Base-by-base conservation (phyloP, 176 grass and related monocot genomes). In the Triticum urartu region DNA sequence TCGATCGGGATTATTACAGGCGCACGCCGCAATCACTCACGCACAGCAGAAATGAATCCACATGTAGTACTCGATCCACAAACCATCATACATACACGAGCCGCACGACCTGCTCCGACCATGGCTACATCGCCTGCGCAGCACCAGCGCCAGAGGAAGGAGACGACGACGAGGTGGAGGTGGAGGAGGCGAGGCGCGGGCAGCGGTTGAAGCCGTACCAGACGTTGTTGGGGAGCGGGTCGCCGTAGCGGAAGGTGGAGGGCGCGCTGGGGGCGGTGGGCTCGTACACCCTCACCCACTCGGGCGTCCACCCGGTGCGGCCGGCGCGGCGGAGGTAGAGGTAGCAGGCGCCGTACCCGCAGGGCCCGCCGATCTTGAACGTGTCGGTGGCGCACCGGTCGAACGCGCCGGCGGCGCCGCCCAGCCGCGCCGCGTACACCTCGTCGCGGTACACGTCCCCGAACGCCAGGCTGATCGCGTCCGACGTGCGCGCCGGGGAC, bases 281-380 rank as follows among this genome's bases (percentile, higher is more conserved):
- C 86, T 95, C 90, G 50, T 92, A 98, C 36, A 95, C 89, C 78
- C 91, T 45, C 9, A 98, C 82, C 86, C 91, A 95, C 24, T 93
- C 81, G 1, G 96, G 96, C 64, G 81, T 87, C 93, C 93, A 98
- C 18, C 93, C 90, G 34, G 54, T 84, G 34, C 72, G 14, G 1
- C 93, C 91, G 17, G 86, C 43, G 38, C 95, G 89, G 75, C 90
- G 83, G 80, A 98, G 84, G 81, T 98, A 98, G 43, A 98, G 86
- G 86, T 95, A 98, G 91, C 93, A 98, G 74, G 93, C 81, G 47
- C 91, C 93, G 79, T 95, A 95, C 28, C 93, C 93, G 52, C 95
- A 98, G 12, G 95, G 95, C 0, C 95, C 95, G 5, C 72, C 21
- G 25, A 95, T 84, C 17, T 45, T 70, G 88, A 94, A 98, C 38